Evolutionary conservation across 352 stramenopile genomes (phyloP).

Genomic region (Pythium insidiosum): DNA sequence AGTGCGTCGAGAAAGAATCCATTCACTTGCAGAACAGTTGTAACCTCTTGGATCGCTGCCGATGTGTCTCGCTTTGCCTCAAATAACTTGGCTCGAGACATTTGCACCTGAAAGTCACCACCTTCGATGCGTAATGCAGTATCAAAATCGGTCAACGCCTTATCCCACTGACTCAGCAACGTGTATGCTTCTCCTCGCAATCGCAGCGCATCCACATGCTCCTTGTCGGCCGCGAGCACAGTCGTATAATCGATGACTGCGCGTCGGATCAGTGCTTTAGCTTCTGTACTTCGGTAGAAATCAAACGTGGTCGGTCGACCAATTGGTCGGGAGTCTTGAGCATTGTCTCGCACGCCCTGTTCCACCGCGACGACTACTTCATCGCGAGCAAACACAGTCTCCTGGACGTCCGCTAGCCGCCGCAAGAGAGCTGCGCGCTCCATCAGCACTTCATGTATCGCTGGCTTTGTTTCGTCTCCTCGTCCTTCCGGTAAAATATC

Average conservation of each 20-base stretch:
- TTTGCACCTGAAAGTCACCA: conserved; percentile 50
- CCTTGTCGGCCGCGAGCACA: conserved; percentile 34
- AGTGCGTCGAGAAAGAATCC: conserved; percentile 71
- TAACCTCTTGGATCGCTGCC: conserved; percentile 45
- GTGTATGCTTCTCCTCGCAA: conserved; percentile 37
- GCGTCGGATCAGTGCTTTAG: conserved; percentile 29
- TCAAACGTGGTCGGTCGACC: conserved; percentile 11
- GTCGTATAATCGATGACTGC: conserved; percentile 56
- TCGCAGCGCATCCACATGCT: conserved; percentile 31
- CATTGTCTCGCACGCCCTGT: conserved; percentile 18
- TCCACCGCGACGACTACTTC: conserved; percentile 35
- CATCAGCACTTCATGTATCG: conserved; percentile 42
- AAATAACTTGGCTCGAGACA: conserved; percentile 44
- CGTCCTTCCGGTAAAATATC: background rate
- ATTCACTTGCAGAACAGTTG: conserved; percentile 38
- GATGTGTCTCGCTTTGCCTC: conserved; percentile 30
- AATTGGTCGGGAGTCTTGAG: background rate
- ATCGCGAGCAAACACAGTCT: conserved; percentile 36
- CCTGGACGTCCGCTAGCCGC: conserved; percentile 38
- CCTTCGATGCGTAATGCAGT: conserved; percentile 31
- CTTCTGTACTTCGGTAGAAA: conserved; percentile 24
- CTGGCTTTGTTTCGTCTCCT: conserved; percentile 3
- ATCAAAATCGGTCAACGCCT: conserved; percentile 50
- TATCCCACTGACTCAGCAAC: conserved; percentile 35
- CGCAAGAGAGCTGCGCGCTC: conserved; percentile 50